These are phyloP conservation scores for Lolium perenne DNA, from an alignment of 176 grass and related monocot genomes.

Conservation along the genomic window DNA sequence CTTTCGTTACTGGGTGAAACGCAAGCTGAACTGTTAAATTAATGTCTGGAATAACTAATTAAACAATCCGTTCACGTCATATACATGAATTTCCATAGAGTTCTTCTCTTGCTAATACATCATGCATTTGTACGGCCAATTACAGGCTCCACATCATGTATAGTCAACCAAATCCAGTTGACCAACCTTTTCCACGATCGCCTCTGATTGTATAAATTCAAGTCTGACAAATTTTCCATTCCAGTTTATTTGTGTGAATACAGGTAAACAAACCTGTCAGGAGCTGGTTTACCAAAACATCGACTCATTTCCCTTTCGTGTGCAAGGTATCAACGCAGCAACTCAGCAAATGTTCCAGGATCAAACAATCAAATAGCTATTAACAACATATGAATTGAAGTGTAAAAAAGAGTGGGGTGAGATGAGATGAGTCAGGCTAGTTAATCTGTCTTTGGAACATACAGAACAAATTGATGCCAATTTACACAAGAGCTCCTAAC, in stretches of 20 bases:
- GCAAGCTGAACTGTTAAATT: too few relatives aligned
- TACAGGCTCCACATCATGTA: too few relatives aligned
- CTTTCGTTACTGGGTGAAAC: too few relatives aligned
- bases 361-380: slow-evolving; percentile 43
- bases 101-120: too few relatives aligned
- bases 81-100: too few relatives aligned
- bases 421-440: slow-evolving; percentile 31
- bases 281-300: not conserved
- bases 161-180: too few relatives aligned
- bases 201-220: not conserved
- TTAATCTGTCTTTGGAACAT: slow-evolving; percentile 34
- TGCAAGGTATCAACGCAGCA: slow-evolving; percentile 18
- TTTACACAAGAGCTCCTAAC: slow-evolving; percentile 63
- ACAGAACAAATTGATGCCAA: slow-evolving; percentile 47
- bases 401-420: slow-evolving; percentile 15
- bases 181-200: not conserved
- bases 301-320: not conserved
- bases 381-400: slow-evolving; percentile 24
- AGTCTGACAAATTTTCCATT: not conserved
- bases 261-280: not conserved
- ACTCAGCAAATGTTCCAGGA: not conserved
- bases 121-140: not conserved
- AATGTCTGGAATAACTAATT: too few relatives aligned
- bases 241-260: not conserved
- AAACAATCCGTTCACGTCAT: too few relatives aligned